Evolutionary conservation across 371 early-diverging fungal species (phyloP).

Genomic region (Mucor lusitanicus): DNA sequence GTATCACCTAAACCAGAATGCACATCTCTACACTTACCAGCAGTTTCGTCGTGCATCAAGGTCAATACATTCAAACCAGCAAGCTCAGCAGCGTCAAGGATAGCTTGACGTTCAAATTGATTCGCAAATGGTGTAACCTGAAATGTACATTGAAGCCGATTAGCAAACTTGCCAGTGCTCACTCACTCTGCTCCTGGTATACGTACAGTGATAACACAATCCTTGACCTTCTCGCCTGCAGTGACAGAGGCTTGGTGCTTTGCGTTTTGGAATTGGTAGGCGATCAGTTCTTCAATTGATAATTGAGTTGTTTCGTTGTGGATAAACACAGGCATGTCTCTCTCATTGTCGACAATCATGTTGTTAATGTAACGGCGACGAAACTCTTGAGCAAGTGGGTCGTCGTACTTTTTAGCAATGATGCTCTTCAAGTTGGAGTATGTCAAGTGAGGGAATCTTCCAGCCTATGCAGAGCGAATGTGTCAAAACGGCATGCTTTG

Average conservation of each 20-base stretch:
- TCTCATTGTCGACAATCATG: constrained; percentile 67
- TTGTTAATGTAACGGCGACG: constrained; percentile 70
- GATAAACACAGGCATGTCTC: constrained; percentile 68
- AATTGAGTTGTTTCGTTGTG: constrained; percentile 56
- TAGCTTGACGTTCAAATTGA: constrained; percentile 90
- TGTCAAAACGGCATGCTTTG: neutral
- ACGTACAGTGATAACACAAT: constrained; percentile 88
- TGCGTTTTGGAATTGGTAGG: constrained; percentile 91
- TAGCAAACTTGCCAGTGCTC: neutral
- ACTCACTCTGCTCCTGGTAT: neutral
- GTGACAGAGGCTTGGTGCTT: constrained; percentile 79
- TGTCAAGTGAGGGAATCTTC: constrained; percentile 82
- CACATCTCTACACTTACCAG: constrained; percentile 51
- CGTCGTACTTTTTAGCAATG: constrained; percentile 75
- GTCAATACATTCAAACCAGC: constrained; percentile 85
- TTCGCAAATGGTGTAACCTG: constrained; percentile 90
- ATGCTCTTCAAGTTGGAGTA: constrained; percentile 83
- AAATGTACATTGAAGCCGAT: neutral
- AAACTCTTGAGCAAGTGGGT: constrained; percentile 69
- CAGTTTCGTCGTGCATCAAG: constrained; percentile 92
- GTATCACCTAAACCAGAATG: neutral
- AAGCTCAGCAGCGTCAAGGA: constrained; percentile 92
- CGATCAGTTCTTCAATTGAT: constrained; percentile 88
- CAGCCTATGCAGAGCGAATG: constrained; percentile 55
- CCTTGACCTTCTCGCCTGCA: constrained; percentile 78